Conservation (phyloP, 345 rosid species). For the Carallia brachiata region DNA sequence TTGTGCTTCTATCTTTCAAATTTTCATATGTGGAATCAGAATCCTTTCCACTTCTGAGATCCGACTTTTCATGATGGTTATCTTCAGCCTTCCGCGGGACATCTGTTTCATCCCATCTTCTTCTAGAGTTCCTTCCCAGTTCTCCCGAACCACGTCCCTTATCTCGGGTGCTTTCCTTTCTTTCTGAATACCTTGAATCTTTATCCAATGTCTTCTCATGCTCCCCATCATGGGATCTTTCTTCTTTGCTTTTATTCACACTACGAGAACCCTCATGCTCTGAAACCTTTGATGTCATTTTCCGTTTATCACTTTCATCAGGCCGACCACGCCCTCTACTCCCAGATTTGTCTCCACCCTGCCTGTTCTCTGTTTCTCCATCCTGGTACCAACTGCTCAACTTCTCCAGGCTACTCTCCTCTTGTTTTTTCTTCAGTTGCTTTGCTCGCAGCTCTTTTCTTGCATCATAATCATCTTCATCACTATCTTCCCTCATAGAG, state of each 20-base stretch:
- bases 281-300: constrained; percentile 46
- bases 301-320: constrained; percentile 62
- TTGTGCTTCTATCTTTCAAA: constrained; percentile 47
- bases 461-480: constrained; percentile 64
- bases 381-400: constrained; percentile 91
- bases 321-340: constrained; percentile 42
- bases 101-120: constrained; percentile 83
- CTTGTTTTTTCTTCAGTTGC: constrained; percentile 72
- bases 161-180: constrained; percentile 66
- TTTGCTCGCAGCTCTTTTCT: constrained; percentile 48
- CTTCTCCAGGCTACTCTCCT: constrained; percentile 89
- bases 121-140: constrained; percentile 59
- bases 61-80: constrained; percentile 43
- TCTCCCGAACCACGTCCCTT: constrained; percentile 72
- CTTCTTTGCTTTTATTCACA: constrained; percentile 72
- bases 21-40: constrained; percentile 62
- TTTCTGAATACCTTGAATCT: constrained; percentile 59
- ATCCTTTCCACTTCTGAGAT: constrained; percentile 52
- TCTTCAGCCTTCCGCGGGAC: constrained; percentile 51
- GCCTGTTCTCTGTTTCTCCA: constrained; percentile 67
- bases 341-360: constrained; percentile 59
- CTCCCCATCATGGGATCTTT: constrained; percentile 51
- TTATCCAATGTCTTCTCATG: constrained; percentile 52
- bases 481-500: constrained; percentile 48
- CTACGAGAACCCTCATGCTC: constrained; percentile 53